Conservation (phyloP, 352 stramenopile species). For the Pelagophyceae sp. region DNA sequence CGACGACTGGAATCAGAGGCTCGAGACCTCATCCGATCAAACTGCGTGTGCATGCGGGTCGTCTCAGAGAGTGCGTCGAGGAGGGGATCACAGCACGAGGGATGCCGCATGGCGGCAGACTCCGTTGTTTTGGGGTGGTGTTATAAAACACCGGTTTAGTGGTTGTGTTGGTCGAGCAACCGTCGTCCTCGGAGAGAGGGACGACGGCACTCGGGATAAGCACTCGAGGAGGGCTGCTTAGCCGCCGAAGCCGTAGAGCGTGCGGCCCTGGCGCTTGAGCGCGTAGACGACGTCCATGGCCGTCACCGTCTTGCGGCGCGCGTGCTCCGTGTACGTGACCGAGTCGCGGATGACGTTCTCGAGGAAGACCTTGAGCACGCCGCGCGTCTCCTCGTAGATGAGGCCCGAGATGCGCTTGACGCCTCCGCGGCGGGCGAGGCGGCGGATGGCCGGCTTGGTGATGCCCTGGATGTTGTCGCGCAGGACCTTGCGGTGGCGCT, state of each 20-base stretch:
- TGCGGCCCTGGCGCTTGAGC: constrained; percentile 90
- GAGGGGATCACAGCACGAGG: no score
- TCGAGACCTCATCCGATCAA: no score
- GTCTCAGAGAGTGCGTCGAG: no score
- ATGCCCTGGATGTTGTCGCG: constrained; percentile 93
- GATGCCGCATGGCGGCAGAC: no score
- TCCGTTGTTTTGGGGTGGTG: no score
- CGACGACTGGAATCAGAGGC: no score
- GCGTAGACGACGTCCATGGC: constrained; percentile 96
- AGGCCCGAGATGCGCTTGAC: constrained; percentile 94
- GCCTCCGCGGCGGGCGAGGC: constrained; percentile 93
- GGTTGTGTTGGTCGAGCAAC: no score
- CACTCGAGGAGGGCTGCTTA: neutral
- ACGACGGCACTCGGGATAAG: no score
- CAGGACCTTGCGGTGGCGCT: constrained; percentile 91
- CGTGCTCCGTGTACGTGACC: constrained; percentile 89
- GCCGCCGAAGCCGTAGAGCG: constrained; percentile 79
- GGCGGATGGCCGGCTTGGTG: constrained; percentile 90
- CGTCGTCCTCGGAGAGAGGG: no score
- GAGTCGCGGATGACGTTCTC: constrained; percentile 95
- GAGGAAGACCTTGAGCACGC: constrained; percentile 95
- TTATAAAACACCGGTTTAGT: no score
- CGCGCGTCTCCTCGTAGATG: constrained; percentile 96
- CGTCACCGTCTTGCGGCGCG: constrained; percentile 89
- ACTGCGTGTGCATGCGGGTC: no score